phyloP scores from a whole-genome alignment of 257 asterid genomes.

The Solanum medicagineum region DNA sequence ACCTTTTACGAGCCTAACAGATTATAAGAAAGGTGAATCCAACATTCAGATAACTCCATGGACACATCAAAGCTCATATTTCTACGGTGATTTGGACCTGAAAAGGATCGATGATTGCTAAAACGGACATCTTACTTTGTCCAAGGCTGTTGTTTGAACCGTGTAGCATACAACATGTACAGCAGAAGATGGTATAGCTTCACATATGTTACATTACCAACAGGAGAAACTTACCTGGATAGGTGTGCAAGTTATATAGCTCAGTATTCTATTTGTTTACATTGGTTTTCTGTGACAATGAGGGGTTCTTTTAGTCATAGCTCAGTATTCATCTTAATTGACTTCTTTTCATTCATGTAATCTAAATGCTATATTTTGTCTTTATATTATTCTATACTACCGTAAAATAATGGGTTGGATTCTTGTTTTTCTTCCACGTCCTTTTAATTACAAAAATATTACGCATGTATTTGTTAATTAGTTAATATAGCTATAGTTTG shows the following conservation, averaged over 20 bases:
- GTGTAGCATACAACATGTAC: background rate
- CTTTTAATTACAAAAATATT: too few relatives aligned
- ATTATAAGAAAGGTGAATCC: background rate
- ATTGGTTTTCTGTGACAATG: background rate
- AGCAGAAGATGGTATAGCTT: background rate
- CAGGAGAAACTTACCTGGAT: background rate
- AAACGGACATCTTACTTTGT: background rate
- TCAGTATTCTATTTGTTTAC: background rate
- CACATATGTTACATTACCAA: background rate
- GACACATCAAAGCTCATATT: background rate
- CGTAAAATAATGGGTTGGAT: too few relatives aligned
- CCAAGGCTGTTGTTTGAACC: background rate
- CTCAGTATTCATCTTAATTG: too few relatives aligned
- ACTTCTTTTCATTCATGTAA: too few relatives aligned
- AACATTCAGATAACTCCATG: background rate
- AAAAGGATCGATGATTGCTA: background rate
- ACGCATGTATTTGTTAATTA: too few relatives aligned
- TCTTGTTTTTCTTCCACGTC: too few relatives aligned
- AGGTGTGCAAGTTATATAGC: background rate
- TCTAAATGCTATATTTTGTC: too few relatives aligned
- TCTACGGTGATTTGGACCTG: background rate
- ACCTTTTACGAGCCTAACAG: conserved; percentile 1
- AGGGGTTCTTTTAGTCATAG: background rate
- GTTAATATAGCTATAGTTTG: too few relatives aligned
- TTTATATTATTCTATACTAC: too few relatives aligned